Base-by-base conservation (phyloP, 2,329 filamentous ascomycete species). In the Xylaria arbuscula region DNA sequence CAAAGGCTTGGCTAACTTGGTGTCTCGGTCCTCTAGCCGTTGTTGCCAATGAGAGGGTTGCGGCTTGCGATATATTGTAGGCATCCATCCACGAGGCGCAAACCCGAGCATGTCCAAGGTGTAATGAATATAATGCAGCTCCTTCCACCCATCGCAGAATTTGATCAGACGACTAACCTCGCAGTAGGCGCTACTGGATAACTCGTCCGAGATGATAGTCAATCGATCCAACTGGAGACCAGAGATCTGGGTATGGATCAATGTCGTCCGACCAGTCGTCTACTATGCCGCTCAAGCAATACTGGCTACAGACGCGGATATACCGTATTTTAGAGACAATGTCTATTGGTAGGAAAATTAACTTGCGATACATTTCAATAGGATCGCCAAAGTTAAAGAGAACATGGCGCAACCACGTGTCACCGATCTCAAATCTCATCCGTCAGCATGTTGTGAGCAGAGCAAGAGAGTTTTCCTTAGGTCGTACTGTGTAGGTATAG, bases 321-420 rank as follows among this genome's bases (percentile, higher is more conserved):
- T 64, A 10, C 22, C 61, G 42, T 48, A 63, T 56, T 47, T 58
- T 4, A 8, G 45, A 45, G 24, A 59, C 13, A 3, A 15, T 42
- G 2, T 64, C 3, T 0, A 5, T n/a, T 24, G 55, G 24, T 9
- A 53, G 47, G 15, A 4, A 0, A 7, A 3, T 4, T n/a, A 65
- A 24, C 19, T 22, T 54, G 7, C 9, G 1, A 9, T 8, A 2
- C 55, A 45, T 36, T 6, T 17, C n/a, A 8, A 17, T 45, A 17
- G 17, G 17, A 15, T 2, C 19, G 11, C 17, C 8, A 22, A 65
- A 65, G 6, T 19, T 2, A 56, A 65, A 50, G 17, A 48, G 48
- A 32, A 55, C 40, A 48, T 47, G 22, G 24, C 15, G 38, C 2
- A 60, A 2, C 56, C 47, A 65, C 7, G 4, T 54, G n/a, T 47